Evolutionary conservation across 2,329 filamentous ascomycete genomes (phyloP).

Genomic region (Pestalotiopsis sp.): DNA sequence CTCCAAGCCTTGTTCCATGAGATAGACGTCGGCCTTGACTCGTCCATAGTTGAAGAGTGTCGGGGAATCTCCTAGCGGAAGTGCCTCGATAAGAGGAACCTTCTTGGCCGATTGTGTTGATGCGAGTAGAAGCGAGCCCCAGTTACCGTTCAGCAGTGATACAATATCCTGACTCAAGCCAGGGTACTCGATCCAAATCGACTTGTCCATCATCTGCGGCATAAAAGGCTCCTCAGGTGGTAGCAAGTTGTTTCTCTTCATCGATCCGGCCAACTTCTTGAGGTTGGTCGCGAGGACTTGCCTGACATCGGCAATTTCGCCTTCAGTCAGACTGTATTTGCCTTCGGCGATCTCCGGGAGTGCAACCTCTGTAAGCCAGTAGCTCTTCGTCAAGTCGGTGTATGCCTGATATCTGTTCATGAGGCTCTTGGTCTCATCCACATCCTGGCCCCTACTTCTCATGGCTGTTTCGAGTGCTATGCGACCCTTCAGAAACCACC

Average conservation of each 20-base stretch:
- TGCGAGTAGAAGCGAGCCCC: conserved; percentile 51
- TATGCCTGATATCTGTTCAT: conserved; percentile 74
- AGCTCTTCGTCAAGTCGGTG: conserved; percentile 80
- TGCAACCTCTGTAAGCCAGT: conserved; percentile 72
- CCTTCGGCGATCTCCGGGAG: conserved; percentile 52
- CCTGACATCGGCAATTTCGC: conserved; percentile 56
- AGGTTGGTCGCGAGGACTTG: conserved; percentile 65
- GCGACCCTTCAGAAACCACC: conserved; percentile 90
- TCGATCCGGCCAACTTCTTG: conserved; percentile 76
- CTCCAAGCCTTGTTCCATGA: conserved; percentile 74
- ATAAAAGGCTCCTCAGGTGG: conserved; percentile 70
- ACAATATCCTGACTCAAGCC: conserved; percentile 71
- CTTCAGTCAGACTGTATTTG: conserved; percentile 43
- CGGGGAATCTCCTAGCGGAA: conserved; percentile 77
- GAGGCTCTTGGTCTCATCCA: conserved; percentile 58
- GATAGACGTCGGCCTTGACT: conserved; percentile 72
- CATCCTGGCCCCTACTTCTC: conserved; percentile 60
- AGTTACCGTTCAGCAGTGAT: conserved; percentile 68
- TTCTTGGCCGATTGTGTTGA: conserved; percentile 48
- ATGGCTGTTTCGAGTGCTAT: conserved; percentile 74
- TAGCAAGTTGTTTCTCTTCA: conserved; percentile 81
- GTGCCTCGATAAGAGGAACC: conserved; percentile 64
- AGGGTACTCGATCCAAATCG: conserved; percentile 82
- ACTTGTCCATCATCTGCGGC: conserved; percentile 79
- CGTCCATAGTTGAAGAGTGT: conserved; percentile 79